Base-by-base conservation (phyloP, 106 monocot species). In the Alisma plantagoaquatica region DNA sequence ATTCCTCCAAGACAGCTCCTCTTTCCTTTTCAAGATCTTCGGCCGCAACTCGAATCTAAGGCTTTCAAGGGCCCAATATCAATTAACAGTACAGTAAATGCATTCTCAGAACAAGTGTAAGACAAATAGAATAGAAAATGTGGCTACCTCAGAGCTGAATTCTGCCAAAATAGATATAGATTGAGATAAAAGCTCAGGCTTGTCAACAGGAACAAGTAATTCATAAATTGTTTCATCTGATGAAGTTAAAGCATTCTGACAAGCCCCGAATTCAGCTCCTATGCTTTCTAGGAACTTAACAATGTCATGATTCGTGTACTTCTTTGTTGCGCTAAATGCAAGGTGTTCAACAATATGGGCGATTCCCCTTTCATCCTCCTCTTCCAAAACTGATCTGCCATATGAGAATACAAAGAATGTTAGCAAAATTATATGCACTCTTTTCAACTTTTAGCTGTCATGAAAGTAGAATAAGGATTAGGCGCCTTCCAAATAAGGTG, bases 171-270 rank as follows among this genome's bases (percentile, higher is more conserved):
- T 74, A 18, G 98, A 98, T 41, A 98, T 82, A 16, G 98, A 89
- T 60, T 77, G 75, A 22, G 90, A 98, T 69, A 98, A 62, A 25
- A 98, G 79, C 16, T 69, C 74, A 33, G 98, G 90, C 70, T 90
- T 89, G 57, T 98, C 96, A 12, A 98, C 79, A 32, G 98, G 98
- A 59, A 98, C 98, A 64, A 98, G 85, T 63, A 98, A 63, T 54
- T 98, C 98, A 49, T 79, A 98, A 29, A 98, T 81, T n/a, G 98
- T 98, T 70, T 98, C 98, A 55, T 98, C 98, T 51, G 98, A 82
- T 41, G 90, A 98, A 25, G 98, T 98, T 54, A 75, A 59, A 33
- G 98, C 98, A 77, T 98, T 98, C 66, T 98, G 98, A 61, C 98
- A 98, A 52, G 98, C 98, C 62, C 98, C 98, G 75, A 98, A 98